A percentile compares a stretch with the other conserved stretches of the same genome.
Evolutionary conservation across 768 basidiomycete species (phyloP).

Genomic region (Naganishia friedmannii): DNA sequence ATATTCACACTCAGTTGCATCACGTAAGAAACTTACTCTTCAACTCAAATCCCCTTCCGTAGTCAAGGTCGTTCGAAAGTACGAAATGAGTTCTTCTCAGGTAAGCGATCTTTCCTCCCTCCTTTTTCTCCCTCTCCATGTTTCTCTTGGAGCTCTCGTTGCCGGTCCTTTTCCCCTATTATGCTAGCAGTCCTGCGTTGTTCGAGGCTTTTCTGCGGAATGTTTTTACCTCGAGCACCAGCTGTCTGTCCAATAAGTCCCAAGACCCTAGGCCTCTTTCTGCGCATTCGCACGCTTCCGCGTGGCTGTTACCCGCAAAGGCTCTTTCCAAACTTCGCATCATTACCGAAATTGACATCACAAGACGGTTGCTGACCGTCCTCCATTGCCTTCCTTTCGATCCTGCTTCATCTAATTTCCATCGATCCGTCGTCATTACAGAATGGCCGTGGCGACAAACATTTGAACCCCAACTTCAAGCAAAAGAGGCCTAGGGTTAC

Average conservation of each 20-base stretch:
- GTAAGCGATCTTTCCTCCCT: slow-evolving; percentile 59
- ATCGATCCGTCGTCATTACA: not conserved
- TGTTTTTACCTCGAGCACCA: not conserved
- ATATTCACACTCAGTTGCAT: not conserved
- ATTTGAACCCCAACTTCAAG: slow-evolving; percentile 89
- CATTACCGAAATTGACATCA: not conserved
- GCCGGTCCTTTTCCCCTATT: not conserved
- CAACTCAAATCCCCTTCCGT: slow-evolving; percentile 7
- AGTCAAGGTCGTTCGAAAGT: slow-evolving; percentile 95
- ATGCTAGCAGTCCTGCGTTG: not conserved
- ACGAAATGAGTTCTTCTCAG: slow-evolving; percentile 84
- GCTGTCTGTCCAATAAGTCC: slow-evolving; percentile 3
- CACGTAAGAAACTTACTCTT: not conserved
- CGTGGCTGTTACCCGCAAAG: not conserved
- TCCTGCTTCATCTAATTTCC: not conserved
- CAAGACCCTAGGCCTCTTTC: slow-evolving; percentile 20
- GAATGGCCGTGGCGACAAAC: slow-evolving; percentile 68
- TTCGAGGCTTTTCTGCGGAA: slow-evolving; percentile 6
- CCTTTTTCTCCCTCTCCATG: not conserved
- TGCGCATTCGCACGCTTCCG: not conserved
- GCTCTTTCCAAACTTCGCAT: not conserved
- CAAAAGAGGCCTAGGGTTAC: slow-evolving; percentile 88
- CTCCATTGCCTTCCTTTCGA: slow-evolving; percentile 12
- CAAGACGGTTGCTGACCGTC: slow-evolving; percentile 18
- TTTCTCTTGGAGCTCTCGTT: not conserved